Conservation (phyloP, 2,329 filamentous ascomycete species). For the Arthroderma sp. region DNA sequence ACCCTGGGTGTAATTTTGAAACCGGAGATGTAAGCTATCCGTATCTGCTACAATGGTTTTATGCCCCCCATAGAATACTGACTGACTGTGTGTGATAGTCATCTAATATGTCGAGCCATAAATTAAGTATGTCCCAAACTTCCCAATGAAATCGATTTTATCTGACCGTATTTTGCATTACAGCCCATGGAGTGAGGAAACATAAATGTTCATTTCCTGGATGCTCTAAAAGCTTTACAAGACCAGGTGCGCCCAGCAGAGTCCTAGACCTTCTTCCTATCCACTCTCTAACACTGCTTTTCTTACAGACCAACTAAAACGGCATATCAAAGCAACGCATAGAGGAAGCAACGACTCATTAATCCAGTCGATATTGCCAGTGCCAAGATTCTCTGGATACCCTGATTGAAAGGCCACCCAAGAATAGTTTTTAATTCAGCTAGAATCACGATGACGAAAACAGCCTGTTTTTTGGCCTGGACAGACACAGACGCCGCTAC, state of each 20-base stretch:
- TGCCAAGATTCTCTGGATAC: no score
- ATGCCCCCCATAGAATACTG: not conserved
- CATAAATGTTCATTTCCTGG: conserved; percentile 28
- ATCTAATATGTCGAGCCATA: conserved; percentile 33
- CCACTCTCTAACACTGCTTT: not conserved
- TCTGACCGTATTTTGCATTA: conserved; percentile 7
- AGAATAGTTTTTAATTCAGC: no score
- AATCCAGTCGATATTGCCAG: no score
- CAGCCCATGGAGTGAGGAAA: conserved; percentile 29
- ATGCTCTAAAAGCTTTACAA: conserved; percentile 32
- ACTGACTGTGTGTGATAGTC: conserved; percentile 17
- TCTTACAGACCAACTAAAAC: conserved; percentile 28
- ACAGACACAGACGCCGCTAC: no score
- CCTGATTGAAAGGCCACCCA: no score
- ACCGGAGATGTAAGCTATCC: conserved; percentile 28
- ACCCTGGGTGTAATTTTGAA: conserved; percentile 30
- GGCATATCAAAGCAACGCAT: conserved; percentile 26
- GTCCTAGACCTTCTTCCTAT: not conserved
- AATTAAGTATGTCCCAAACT: conserved; percentile 23
- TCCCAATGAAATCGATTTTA: not conserved
- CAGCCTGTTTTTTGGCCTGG: no score
- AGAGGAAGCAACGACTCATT: conserved; percentile 12
- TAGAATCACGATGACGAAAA: no score
- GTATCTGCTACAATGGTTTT: no score
- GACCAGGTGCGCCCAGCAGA: conserved; percentile 23